Evolutionary conservation across 495 filamentous ascomycete genomes (phyloP), one percentile per base, ranked within the genome.

Genomic region (Talaromyces wortmannii): DNA sequence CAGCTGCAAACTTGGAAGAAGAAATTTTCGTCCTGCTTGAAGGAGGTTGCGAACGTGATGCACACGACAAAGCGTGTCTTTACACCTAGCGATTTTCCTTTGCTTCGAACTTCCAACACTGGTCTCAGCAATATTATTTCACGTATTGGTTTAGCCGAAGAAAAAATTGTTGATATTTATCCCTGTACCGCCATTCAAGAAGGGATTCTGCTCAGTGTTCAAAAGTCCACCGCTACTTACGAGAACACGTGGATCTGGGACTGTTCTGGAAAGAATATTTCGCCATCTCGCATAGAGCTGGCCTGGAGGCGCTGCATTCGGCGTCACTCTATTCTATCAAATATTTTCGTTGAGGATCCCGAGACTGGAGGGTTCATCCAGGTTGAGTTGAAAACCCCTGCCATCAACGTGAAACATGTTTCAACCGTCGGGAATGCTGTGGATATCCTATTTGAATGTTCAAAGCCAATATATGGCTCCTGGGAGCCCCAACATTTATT

Each of bases 141-240:
- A 23, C 1, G 23, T 23, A 23, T 23, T 23, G 23, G 23, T 2
- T 23, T 23, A 4, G 4, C 16, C 3, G 16, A 51, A 15, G 52
- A 53, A 8, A 58, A 60, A 5, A 52, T 70, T n/a, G 63, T 81
- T 58, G 63, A 73, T 47, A 60, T 65, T 32, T 81, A 81, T 53
- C 80, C 79, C 0, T 75, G 71, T 30, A 78, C 78, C 2, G 68
- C 74, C 6, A 75, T 77, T 15, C 80, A 83, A 55, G 70, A 78
- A 55, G 77, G 69, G 44, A 73, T 83, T 12, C 6, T 71, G 76
- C 2, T 74, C 73, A 17, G 66, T 73, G 31, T 83, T 77, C 58
- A 74, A 73, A 16, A 61, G 74, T 11, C 67, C 47, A 74, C 71
- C 48, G 77, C 78, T 18, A 81, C 76, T 57, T 72, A 78, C 45